These are phyloP conservation scores for Penicillium frequentans DNA, from an alignment of 2,329 filamentous ascomycete genomes.

Conservation along the genomic window DNA sequence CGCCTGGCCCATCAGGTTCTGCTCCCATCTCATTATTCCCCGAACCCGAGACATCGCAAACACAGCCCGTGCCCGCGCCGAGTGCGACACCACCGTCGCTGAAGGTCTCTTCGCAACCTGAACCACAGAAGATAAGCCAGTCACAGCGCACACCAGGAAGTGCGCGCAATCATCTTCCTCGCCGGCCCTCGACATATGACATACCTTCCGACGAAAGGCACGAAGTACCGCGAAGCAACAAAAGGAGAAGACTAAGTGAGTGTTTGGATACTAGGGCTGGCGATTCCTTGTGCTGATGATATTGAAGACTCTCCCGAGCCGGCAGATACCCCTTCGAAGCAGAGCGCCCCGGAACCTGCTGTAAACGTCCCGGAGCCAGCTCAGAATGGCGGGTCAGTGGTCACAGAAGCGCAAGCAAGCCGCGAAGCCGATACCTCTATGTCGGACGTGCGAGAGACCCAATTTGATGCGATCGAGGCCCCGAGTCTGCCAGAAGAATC, in stretches of 20 bases:
- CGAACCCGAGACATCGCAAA: constrained; percentile 19
- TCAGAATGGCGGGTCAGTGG: constrained; percentile 5
- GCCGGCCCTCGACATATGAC: constrained; percentile 37
- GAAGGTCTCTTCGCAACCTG: constrained; percentile 12
- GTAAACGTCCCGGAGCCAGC: neutral
- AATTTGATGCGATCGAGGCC: neutral
- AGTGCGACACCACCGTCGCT: constrained; percentile 12
- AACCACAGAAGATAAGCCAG: constrained; percentile 10
- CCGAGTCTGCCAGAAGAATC: neutral
- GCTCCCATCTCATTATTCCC: constrained; percentile 22
- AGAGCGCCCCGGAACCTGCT: neutral
- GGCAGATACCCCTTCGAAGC: constrained; percentile 6
- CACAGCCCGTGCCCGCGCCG: constrained; percentile 8
- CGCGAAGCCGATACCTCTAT: neutral
- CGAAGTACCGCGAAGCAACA: constrained; percentile 29
- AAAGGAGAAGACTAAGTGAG: constrained; percentile 36
- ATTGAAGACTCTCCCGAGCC: constrained; percentile 14
- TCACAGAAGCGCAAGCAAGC: neutral
- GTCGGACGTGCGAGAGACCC: constrained; percentile 3
- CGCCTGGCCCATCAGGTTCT: constrained; percentile 23
- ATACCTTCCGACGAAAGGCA: constrained; percentile 33
- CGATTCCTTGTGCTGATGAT: constrained; percentile 7
- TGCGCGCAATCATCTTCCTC: constrained; percentile 32
- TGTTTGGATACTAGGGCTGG: neutral
- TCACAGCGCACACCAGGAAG: constrained; percentile 29